Evolutionary conservation across 2,329 filamentous ascomycete species (phyloP).

Genomic region (Tolypocladium pustulatum): DNA sequence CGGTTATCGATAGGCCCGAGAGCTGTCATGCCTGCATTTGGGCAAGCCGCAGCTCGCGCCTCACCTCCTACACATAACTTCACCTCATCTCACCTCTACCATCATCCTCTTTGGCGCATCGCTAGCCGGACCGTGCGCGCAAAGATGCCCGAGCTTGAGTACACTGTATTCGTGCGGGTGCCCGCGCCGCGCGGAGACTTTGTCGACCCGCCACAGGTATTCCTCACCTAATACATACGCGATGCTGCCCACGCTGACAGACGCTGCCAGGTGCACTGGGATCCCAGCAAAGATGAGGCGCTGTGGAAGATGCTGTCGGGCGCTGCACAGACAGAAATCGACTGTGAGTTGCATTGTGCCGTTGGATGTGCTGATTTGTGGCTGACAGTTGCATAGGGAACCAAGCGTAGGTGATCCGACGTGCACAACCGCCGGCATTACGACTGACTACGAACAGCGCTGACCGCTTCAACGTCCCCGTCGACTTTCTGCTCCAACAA

Average conservation of each 20-base stretch:
- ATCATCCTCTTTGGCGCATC: neutral
- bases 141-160: slow-evolving; percentile 41
- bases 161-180: slow-evolving; percentile 79
- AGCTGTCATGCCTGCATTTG: neutral
- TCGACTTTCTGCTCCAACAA: slow-evolving; percentile 84
- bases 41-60: neutral
- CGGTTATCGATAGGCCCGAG: slow-evolving; percentile 1
- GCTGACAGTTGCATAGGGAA: slow-evolving; percentile 47
- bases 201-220: slow-evolving; percentile 77
- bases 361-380: neutral
- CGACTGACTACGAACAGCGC: slow-evolving; percentile 40
- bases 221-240: too few relatives aligned
- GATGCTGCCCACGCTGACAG: neutral
- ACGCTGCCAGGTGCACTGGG: slow-evolving; percentile 66
- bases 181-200: slow-evolving; percentile 82
- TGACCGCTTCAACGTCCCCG: slow-evolving; percentile 68
- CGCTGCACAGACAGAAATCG: slow-evolving; percentile 70
- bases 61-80: neutral
- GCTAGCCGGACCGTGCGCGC: neutral
- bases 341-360: slow-evolving; percentile 51
- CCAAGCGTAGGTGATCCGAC: slow-evolving; percentile 48
- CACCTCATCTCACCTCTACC: neutral
- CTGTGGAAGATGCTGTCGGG: slow-evolving; percentile 86
- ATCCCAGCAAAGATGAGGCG: slow-evolving; percentile 72
- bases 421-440: slow-evolving; percentile 1